phyloP scores from a whole-genome alignment of 2,329 filamentous ascomycete species.

The Stachybotrys chlorohalonatus region DNA sequence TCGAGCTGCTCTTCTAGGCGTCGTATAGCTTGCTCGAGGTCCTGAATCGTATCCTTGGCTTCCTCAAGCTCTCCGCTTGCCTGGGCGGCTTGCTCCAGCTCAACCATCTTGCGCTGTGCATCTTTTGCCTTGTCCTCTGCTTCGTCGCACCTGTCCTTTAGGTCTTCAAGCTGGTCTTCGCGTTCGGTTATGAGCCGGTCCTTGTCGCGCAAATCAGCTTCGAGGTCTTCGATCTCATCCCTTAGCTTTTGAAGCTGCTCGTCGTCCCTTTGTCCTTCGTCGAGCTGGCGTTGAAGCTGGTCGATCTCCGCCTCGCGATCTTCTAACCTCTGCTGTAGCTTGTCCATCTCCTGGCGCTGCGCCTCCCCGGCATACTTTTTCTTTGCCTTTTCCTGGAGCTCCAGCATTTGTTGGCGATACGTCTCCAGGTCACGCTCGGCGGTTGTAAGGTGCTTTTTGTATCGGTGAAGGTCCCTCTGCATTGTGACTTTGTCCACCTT shows the following conservation, averaged over 20 bases:
- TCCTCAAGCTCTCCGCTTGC: slow-evolving; percentile 43
- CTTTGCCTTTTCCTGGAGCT: slow-evolving; percentile 75
- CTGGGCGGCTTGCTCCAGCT: slow-evolving; percentile 49
- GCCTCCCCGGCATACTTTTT: slow-evolving; percentile 64
- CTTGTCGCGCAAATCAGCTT: slow-evolving; percentile 67
- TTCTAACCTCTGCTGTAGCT: slow-evolving; percentile 46
- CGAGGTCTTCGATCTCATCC: slow-evolving; percentile 67
- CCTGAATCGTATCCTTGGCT: slow-evolving; percentile 48
- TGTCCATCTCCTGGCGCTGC: slow-evolving; percentile 52
- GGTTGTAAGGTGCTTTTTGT: slow-evolving; percentile 72
- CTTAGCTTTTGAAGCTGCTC: slow-evolving; percentile 58
- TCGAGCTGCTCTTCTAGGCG: slow-evolving; percentile 45
- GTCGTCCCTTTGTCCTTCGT: slow-evolving; percentile 45
- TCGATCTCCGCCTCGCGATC: slow-evolving; percentile 53
- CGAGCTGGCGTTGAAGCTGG: slow-evolving; percentile 49
- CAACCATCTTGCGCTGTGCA: slow-evolving; percentile 37
- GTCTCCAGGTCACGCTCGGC: slow-evolving; percentile 82
- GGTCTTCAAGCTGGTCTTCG: slow-evolving; percentile 63
- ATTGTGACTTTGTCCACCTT: slow-evolving; percentile 90
- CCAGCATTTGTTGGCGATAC: slow-evolving; percentile 72
- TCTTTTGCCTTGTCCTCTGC: slow-evolving; percentile 51
- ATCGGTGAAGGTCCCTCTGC: slow-evolving; percentile 76
- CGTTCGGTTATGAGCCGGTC: slow-evolving; percentile 63
- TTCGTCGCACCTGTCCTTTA: slow-evolving; percentile 47
- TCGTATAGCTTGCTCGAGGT: slow-evolving; percentile 46